Evolutionary conservation across 805 yeast genomes (phyloP), one percentile per base, ranked within the genome.

Genomic region (Priceomyces fermenticarens): DNA sequence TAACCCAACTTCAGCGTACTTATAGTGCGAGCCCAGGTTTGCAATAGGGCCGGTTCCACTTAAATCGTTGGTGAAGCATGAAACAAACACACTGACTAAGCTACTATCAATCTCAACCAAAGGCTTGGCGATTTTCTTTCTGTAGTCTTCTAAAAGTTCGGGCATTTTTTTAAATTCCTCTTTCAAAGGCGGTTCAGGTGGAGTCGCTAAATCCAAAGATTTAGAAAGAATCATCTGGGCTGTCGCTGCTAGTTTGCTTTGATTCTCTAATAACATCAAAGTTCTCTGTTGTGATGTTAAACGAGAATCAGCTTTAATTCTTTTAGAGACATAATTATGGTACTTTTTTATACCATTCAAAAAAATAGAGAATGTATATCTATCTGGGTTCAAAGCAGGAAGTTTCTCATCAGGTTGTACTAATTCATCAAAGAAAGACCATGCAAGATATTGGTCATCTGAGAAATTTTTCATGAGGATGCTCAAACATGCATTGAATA

Each of bases 311-410:
- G 40, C 38, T 3, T 33, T 37, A 8, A 62, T 40, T 11, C 14
- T 26, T 3, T 50, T 48, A 11, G 55, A 53, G n/a, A 52, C 35
- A 26, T 34, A 32, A 6, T 42, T 17, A n/a, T 51, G 42, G 36
- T 46, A 52, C 27, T 48, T 49, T 34, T 56, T 60, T 17, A 61
- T 36, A 2, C 75, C 75, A 36, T 62, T 55, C 15, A 70, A 49
- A 41, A 70, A 58, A 14, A 65, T 67, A 4, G 73, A 63, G 32
- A 66, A 70, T 1, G 74, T 63, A 32, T 62, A 67, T 13, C 56
- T 51, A 44, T 67, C 58, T 3, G 75, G 66, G 2, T 41, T 36
- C 8, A 63, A 28, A 6, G 38, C 32, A 11, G 47, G 47, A 5
- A 40, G 30, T 11, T 50, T 52, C 10, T 41, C 32, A 26, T 26